Evolutionary conservation across 2,329 filamentous ascomycete species (phyloP).

Genomic region (Xylariaceae sp.): DNA sequence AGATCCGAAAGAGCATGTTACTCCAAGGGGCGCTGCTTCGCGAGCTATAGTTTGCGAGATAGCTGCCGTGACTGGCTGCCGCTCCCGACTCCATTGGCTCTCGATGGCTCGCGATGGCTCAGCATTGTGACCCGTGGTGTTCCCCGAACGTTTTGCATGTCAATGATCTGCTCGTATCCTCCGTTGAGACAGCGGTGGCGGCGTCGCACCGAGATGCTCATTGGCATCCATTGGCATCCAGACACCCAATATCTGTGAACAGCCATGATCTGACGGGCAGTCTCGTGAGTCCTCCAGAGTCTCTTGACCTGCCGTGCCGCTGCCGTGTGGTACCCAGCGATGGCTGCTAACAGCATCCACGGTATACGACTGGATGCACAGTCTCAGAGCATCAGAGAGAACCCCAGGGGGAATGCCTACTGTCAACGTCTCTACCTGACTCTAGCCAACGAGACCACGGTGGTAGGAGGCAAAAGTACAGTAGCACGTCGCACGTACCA

Average conservation of each 20-base stretch:
- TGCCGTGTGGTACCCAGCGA: neutral
- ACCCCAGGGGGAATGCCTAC: neutral
- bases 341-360: neutral
- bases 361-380: neutral
- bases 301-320: neutral
- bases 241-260: neutral
- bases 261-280: neutral
- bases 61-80: neutral
- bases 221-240: neutral
- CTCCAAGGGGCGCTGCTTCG: neutral
- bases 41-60: neutral
- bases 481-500: neutral
- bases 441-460: neutral
- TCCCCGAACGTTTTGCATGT: neutral
- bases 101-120: neutral
- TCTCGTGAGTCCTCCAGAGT: neutral
- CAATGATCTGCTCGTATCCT: neutral
- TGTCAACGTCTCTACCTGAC: too few species aligned
- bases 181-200: neutral
- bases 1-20: neutral
- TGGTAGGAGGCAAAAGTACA: neutral
- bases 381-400: neutral
- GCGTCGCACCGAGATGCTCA: conserved; percentile 1
- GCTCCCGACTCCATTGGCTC: neutral
- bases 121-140: neutral